Percentiles rank a stretch among this genome's conserved stretches.
Conservation (phyloP, 352 stramenopile genomes). For the Plasmopara viticola region DNA sequence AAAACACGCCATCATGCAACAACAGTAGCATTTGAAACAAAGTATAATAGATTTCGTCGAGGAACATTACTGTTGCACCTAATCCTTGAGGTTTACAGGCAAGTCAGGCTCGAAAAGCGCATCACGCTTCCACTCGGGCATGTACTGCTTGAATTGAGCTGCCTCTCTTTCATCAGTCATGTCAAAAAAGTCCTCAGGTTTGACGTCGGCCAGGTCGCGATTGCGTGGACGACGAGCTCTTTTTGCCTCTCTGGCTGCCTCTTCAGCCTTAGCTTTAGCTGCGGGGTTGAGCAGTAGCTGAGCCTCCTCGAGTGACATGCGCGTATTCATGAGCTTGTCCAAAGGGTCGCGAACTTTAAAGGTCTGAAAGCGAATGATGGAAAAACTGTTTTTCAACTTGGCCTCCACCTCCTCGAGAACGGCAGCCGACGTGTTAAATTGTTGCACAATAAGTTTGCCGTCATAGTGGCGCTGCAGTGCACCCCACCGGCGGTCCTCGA, state of each 20-base stretch:
- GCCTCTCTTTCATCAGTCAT: conserved; percentile 52
- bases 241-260: conserved; percentile 31
- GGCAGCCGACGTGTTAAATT: conserved; percentile 75
- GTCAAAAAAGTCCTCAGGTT: conserved; percentile 52
- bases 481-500: conserved; percentile 82
- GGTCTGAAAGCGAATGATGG: conserved; percentile 79
- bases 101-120: conserved; percentile 58
- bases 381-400: conserved; percentile 84
- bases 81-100: conserved; percentile 58
- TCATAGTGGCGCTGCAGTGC: conserved; percentile 83
- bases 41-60: neutral
- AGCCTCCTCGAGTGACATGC: conserved; percentile 54
- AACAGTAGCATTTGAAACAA: too few relatives aligned
- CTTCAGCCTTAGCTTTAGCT: conserved; percentile 25
- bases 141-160: conserved; percentile 71
- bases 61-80: conserved; percentile 11
- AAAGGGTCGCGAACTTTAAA: conserved; percentile 82
- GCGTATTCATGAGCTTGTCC: conserved; percentile 80
- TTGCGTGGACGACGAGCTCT: conserved; percentile 25
- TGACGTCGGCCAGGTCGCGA: conserved; percentile 25
- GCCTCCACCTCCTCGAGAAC: conserved; percentile 64
- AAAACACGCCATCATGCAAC: neutral
- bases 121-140: conserved; percentile 82
- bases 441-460: conserved; percentile 78
- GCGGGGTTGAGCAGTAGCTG: conserved; percentile 48